Conservation (phyloP, 2,329 filamentous ascomycete genomes). For the Paracoccidioides lutzii region DNA sequence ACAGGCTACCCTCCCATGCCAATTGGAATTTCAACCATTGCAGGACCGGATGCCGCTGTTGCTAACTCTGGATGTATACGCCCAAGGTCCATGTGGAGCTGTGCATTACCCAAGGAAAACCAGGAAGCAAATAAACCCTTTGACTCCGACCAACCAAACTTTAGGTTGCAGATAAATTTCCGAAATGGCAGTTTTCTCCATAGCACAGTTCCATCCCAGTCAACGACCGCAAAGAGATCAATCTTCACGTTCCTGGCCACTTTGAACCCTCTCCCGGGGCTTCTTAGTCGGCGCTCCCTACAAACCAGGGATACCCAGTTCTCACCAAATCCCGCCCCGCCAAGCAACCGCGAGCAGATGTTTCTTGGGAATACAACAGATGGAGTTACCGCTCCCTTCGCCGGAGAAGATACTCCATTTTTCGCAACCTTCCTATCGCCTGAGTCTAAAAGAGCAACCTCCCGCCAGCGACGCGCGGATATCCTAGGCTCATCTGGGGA, state of each 20-base stretch:
- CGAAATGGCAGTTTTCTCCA: conserved; percentile 43
- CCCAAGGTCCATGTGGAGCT: conserved; percentile 72
- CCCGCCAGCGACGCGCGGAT: conserved; percentile 5
- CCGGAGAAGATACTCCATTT: conserved; percentile 78
- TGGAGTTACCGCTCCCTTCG: conserved; percentile 53
- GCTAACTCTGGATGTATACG: conserved; percentile 57
- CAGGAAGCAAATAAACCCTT: conserved; percentile 53
- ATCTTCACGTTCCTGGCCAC: neutral
- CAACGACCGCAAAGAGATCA: neutral
- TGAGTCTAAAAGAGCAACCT: conserved; percentile 18
- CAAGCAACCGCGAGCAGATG: conserved; percentile 52
- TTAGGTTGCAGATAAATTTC: conserved; percentile 62
- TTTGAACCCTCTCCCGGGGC: neutral
- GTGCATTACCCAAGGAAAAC: conserved; percentile 65
- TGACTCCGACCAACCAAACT: conserved; percentile 57
- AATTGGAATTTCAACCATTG: conserved; percentile 67
- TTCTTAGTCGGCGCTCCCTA: neutral
- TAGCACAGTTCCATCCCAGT: conserved; percentile 44
- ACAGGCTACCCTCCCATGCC: conserved; percentile 79
- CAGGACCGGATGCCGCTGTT: conserved; percentile 54
- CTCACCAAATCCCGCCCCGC: conserved; percentile 34
- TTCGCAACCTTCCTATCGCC: conserved; percentile 58
- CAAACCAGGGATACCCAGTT: conserved; percentile 23
- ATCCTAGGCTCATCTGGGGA: conserved; percentile 9
- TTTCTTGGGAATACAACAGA: conserved; percentile 85